Percentiles rank a stretch among this genome's conserved stretches.
Evolutionary conservation across 805 yeast genomes (phyloP).

Genomic region (Grigorovia humatica): DNA sequence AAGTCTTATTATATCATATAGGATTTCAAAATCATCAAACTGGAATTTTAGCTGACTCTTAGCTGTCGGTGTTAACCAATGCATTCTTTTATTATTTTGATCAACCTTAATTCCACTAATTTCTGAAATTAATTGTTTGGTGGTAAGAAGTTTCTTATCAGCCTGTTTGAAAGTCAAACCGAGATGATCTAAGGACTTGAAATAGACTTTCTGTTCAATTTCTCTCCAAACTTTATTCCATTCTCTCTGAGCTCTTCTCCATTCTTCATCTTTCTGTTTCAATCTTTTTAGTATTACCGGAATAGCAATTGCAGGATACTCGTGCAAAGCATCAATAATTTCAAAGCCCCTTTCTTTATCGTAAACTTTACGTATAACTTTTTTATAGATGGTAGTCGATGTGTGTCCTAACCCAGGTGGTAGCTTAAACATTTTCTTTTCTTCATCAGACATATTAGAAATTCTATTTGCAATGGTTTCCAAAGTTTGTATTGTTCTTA

Average conservation of each 20-base stretch:
- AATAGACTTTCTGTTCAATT: slow-evolving; percentile 89
- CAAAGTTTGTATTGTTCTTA: slow-evolving; percentile 88
- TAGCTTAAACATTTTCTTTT: slow-evolving; percentile 71
- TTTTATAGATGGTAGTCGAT: slow-evolving; percentile 83
- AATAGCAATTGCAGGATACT: slow-evolving; percentile 88
- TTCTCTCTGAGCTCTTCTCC: slow-evolving; percentile 96
- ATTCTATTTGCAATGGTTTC: slow-evolving; percentile 92
- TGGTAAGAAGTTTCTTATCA: slow-evolving; percentile 83
- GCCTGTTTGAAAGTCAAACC: slow-evolving; percentile 96
- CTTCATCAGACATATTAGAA: slow-evolving; percentile 86
- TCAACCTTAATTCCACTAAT: slow-evolving; percentile 88
- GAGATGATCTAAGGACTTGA: slow-evolving; percentile 86
- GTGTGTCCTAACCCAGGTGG: slow-evolving; percentile 93
- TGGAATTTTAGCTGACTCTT: slow-evolving; percentile 57
- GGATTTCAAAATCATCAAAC: slow-evolving; percentile 55
- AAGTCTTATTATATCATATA: slow-evolving; percentile 64
- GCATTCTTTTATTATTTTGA: slow-evolving; percentile 74
- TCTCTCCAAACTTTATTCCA: slow-evolving; percentile 99
- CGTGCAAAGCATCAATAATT: slow-evolving; percentile 91
- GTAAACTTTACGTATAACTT: slow-evolving; percentile 83
- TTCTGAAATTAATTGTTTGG: slow-evolving; percentile 83
- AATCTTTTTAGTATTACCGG: slow-evolving; percentile 86
- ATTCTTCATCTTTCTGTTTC: slow-evolving; percentile 96
- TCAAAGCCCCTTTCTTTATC: slow-evolving; percentile 93
- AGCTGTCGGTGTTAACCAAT: slow-evolving; percentile 82